Evolutionary conservation across 768 basidiomycete genomes (phyloP), one percentile per base, ranked within the genome.

Genomic region (Daedalea quercina): DNA sequence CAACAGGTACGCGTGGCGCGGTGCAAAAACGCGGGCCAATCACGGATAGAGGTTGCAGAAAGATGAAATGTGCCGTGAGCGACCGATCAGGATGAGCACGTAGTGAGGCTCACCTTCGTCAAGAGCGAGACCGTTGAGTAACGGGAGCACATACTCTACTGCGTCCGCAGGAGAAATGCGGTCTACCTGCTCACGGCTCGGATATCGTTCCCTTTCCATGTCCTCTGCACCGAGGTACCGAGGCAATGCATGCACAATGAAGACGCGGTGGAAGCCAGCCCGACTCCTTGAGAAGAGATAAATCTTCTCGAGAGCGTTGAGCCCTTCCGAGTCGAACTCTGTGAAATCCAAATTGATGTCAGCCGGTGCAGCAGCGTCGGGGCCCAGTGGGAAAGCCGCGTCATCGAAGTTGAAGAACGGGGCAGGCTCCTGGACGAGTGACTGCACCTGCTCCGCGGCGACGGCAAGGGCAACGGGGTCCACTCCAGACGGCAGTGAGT

Each of bases 111-210:
- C 56, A 90, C 91, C 91, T 65, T 90, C 83, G 63, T 94, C 92
- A 69, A 87, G 82, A 9, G 90, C 90, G 25, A 97, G 80, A 41
- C 79, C 80, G 47, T 80, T 86, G 52, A 98, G 78, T n/a, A 96
- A 79, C 1, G 94, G 94, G 19, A 95, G 72, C 52, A 98, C 90
- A 64, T 95, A 98, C 67, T 93, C 89, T 60, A 92, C 84, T 3
- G 92, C 92, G 59, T 98, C 94, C 51, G 81, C 80, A 2, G 94
- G 87, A 17, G 87, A 76, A 48, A 96, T 87, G 44, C 85, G 73
- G 17, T 62, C 64, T 20, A 53, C 48, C 25, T 57, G 47, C 37
- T 59, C 56, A 22, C 46, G 44, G 37, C 52, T 56, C 15, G 51
- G 43, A 19, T 54, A 54, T 11, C 3, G 22, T 13, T 47, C 52